Evolutionary conservation across 2,329 filamentous ascomycete genomes (phyloP).

Genomic region (Tolypocladium nubicola): DNA sequence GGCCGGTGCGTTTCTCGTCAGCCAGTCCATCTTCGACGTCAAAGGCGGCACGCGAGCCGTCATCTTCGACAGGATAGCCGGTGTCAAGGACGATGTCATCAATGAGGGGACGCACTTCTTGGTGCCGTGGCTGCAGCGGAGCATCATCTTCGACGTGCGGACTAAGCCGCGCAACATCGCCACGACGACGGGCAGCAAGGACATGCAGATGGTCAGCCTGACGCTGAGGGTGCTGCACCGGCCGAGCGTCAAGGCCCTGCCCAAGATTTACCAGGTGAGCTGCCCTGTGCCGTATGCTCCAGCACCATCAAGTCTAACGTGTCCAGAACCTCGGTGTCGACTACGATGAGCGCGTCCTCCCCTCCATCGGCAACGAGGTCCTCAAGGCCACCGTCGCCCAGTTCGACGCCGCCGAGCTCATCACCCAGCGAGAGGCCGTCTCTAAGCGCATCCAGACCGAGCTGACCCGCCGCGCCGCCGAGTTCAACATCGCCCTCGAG

Average conservation of each 20-base stretch:
- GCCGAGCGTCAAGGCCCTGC: slow-evolving; percentile 83
- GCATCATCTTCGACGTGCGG: slow-evolving; percentile 91
- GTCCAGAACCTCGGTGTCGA: slow-evolving; percentile 85
- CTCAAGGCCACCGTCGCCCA: slow-evolving; percentile 97
- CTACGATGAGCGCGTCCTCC: slow-evolving; percentile 96
- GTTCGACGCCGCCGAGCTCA: slow-evolving; percentile 96
- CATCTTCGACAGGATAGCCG: slow-evolving; percentile 89
- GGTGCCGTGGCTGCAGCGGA: slow-evolving; percentile 88
- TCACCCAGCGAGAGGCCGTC: slow-evolving; percentile 96
- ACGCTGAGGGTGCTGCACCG: slow-evolving; percentile 91
- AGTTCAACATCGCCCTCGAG: slow-evolving; percentile 99
- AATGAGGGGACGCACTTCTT: slow-evolving; percentile 98
- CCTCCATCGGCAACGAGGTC: slow-evolving; percentile 98
- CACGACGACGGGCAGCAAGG: slow-evolving; percentile 96
- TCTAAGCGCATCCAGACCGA: slow-evolving; percentile 89
- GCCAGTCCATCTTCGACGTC: slow-evolving; percentile 90
- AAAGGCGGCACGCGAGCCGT: slow-evolving; percentile 89
- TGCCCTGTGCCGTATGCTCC: background rate
- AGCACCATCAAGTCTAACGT: background rate
- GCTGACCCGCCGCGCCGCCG: slow-evolving; percentile 80
- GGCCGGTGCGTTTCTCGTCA: slow-evolving; percentile 54
- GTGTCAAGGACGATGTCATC: slow-evolving; percentile 85
- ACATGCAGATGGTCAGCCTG: slow-evolving; percentile 99
- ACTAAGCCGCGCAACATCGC: slow-evolving; percentile 96
- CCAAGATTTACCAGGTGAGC: slow-evolving; percentile 93